These are phyloP conservation scores for Crithidia thermophila DNA, from an alignment of 208 protist species.

Conservation along the genomic window DNA sequence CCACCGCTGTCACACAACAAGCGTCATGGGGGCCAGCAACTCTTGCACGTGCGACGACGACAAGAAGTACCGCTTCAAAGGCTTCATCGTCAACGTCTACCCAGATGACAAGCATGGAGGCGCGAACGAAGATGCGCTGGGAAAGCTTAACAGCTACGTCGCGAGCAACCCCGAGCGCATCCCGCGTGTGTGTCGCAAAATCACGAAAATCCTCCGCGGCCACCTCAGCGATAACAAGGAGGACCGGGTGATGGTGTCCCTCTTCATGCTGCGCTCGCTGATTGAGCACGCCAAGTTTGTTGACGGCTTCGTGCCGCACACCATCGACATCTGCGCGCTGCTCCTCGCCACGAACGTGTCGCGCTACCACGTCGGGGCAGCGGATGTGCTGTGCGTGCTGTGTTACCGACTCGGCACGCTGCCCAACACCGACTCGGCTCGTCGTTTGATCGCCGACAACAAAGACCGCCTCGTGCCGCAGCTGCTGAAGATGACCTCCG, in stretches of 20 bases:
- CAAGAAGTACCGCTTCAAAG: conserved; percentile 79
- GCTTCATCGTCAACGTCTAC: conserved; percentile 81
- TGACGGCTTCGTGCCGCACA: conserved; percentile 77
- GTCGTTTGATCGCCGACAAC: conserved; percentile 66
- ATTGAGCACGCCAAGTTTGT: conserved; percentile 57
- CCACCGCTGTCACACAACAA: background rate
- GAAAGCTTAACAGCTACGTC: conserved; percentile 73
- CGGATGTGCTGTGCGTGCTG: conserved; percentile 63
- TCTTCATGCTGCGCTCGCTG: conserved; percentile 61
- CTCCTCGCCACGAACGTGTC: conserved; percentile 42
- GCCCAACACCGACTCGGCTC: conserved; percentile 52
- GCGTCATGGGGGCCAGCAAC: conserved; percentile 24
- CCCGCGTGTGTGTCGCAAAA: conserved; percentile 83
- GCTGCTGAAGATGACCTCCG: conserved; percentile 62
- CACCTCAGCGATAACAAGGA: conserved; percentile 44
- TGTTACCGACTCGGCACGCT: conserved; percentile 55
- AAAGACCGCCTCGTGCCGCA: conserved; percentile 58
- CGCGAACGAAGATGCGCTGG: conserved; percentile 64
- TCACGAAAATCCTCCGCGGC: conserved; percentile 57
- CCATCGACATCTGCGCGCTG: conserved; percentile 55
- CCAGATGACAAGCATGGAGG: conserved; percentile 41
- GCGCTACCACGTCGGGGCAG: conserved; percentile 66
- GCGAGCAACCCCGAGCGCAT: conserved; percentile 84
- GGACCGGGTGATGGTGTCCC: conserved; percentile 66
- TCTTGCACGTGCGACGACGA: conserved; percentile 50